A percentile compares a stretch with the other conserved stretches of the same genome.
phyloP scores from a whole-genome alignment of 768 basidiomycete genomes.

The Trametes punicea region DNA sequence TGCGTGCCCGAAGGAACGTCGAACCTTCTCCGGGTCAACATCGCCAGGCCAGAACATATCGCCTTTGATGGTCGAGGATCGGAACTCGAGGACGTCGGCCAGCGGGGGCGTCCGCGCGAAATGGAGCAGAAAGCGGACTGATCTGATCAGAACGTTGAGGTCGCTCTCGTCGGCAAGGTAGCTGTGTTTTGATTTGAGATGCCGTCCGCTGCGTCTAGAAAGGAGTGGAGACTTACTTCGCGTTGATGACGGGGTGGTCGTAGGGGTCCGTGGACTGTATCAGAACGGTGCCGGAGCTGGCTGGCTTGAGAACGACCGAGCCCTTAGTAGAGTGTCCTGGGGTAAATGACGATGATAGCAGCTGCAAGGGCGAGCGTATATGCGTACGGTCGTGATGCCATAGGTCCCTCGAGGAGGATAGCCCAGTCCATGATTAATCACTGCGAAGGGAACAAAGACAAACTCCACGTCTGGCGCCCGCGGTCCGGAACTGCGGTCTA shows the following conservation, averaged over 20 bases:
- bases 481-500: constrained; percentile 12
- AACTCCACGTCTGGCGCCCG: constrained; percentile 17
- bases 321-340: background rate
- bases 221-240: constrained; percentile 24
- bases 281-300: constrained; percentile 19
- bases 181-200: too few relatives aligned
- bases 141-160: constrained; percentile 7
- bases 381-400: constrained; percentile 7
- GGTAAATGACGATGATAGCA: background rate
- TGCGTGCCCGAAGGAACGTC: background rate
- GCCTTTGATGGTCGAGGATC: background rate
- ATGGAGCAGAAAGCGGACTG: constrained; percentile 4
- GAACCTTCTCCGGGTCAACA: constrained; percentile 14
- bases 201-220: too few relatives aligned
- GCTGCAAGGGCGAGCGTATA: too few relatives aligned
- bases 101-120: constrained; percentile 15
- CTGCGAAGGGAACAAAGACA: constrained; percentile 6
- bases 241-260: constrained; percentile 28
- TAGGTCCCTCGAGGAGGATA: constrained; percentile 6
- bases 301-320: constrained; percentile 8
- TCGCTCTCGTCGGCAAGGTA: constrained; percentile 18
- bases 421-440: constrained; percentile 3
- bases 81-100: constrained; percentile 4
- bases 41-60: constrained; percentile 18
- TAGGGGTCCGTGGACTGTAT: constrained; percentile 23